Conservation (phyloP, 176 grass and related monocot genomes). For the Microstegium vimineum region DNA sequence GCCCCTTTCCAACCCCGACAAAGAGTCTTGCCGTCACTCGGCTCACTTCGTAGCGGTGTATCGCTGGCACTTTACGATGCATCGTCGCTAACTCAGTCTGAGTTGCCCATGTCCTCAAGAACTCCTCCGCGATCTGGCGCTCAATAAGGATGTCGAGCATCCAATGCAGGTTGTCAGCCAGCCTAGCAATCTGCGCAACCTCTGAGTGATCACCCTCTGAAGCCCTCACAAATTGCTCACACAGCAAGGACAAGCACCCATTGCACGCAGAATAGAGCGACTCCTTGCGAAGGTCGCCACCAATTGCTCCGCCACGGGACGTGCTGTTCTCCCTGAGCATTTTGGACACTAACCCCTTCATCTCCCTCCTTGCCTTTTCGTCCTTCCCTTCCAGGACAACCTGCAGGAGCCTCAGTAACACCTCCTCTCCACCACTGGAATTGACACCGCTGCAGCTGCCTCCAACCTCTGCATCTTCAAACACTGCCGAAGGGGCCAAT, state of each 20-base stretch:
- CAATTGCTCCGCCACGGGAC: slow-evolving; percentile 41
- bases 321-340: slow-evolving; percentile 91
- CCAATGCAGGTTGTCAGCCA: slow-evolving; percentile 95
- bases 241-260: slow-evolving; percentile 68
- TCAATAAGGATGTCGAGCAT: slow-evolving; percentile 95
- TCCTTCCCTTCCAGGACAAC: slow-evolving; percentile 97
- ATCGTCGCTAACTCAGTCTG: slow-evolving; percentile 67
- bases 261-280: slow-evolving; percentile 86
- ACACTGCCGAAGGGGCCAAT: slow-evolving; percentile 36
- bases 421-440: slow-evolving; percentile 61
- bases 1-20: slow-evolving; percentile 82
- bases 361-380: slow-evolving; percentile 92
- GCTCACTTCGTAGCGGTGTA: slow-evolving; percentile 91
- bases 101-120: slow-evolving; percentile 76
- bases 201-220: slow-evolving; percentile 49
- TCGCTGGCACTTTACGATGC: slow-evolving; percentile 75
- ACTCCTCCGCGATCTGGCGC: slow-evolving; percentile 88
- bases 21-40: slow-evolving; percentile 78
- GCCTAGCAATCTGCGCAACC: slow-evolving; percentile 62
- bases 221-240: slow-evolving; percentile 52
- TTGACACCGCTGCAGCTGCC: slow-evolving; percentile 37
- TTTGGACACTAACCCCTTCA: slow-evolving; percentile 96
- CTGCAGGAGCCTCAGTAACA: slow-evolving; percentile 81
- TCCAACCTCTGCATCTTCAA: slow-evolving; percentile 40
- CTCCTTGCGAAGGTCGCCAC: slow-evolving; percentile 81